Evolutionary conservation across 768 basidiomycete genomes (phyloP).

Genomic region (Hygrophorus pudorinus): DNA sequence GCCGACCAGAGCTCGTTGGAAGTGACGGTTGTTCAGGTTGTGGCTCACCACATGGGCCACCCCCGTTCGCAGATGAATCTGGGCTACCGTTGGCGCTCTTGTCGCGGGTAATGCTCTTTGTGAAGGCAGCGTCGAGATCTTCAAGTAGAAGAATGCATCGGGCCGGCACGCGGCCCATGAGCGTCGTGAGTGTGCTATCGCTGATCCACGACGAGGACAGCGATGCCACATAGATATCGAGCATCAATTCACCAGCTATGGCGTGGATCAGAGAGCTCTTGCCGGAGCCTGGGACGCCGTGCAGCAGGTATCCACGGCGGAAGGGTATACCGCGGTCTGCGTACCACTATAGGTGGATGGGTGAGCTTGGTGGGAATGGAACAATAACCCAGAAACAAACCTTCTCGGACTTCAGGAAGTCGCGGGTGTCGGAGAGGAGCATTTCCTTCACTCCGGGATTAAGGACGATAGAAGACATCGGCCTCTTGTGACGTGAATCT

Average conservation of each 20-base stretch:
- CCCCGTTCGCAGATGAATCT: constrained; percentile 17
- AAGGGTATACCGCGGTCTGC: constrained; percentile 90
- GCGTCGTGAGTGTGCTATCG: constrained; percentile 73
- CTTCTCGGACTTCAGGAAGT: constrained; percentile 80
- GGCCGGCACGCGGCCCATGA: constrained; percentile 82
- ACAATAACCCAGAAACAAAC: constrained; percentile 24
- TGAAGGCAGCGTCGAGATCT: constrained; percentile 86
- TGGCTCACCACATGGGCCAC: constrained; percentile 10
- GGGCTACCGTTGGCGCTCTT: constrained; percentile 22
- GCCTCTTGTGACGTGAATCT: constrained; percentile 79
- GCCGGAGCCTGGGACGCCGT: constrained; percentile 79
- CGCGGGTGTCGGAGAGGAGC: constrained; percentile 70
- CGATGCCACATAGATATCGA: constrained; percentile 89
- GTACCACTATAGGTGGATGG: constrained; percentile 53
- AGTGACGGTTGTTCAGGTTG: constrained; percentile 9
- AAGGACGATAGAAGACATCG: constrained; percentile 80
- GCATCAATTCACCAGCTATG: constrained; percentile 78
- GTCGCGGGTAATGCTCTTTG: constrained; percentile 62
- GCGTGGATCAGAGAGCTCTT: constrained; percentile 83
- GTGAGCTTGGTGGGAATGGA: constrained; percentile 1
- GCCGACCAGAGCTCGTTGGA: background rate
- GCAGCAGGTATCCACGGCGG: constrained; percentile 78
- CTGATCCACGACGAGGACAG: constrained; percentile 82
- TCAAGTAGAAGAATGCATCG: constrained; percentile 83
- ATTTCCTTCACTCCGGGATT: constrained; percentile 88